phyloP scores from a whole-genome alignment of 345 rosid genomes.

The sweet orange (Citrus sinensis) region DVS_A1.0 CM039169.1:32131001-32131500 shows the following conservation, averaged over 20 bases:
- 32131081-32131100: too few species aligned
- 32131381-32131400: neutral
- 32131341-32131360: neutral
- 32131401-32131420: neutral
- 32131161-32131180: too few species aligned
- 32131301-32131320: neutral
- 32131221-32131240: neutral
- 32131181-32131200: neutral
- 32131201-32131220: neutral
- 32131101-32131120: too few species aligned
- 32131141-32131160: too few species aligned
- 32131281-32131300: neutral
- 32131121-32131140: too few species aligned
- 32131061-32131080: too few species aligned
- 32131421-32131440: too few species aligned
- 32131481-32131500: slow-evolving; percentile 11
- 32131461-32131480: neutral
- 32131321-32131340: neutral
- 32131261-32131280: neutral
- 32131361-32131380: too few species aligned
- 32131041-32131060: too few species aligned
- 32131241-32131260: neutral
- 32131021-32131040: too few species aligned
- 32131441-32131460: neutral
- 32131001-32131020: too few species aligned